Base-by-base conservation (phyloP, 2,329 filamentous ascomycete species). In the Botrytis aclada region DNA sequence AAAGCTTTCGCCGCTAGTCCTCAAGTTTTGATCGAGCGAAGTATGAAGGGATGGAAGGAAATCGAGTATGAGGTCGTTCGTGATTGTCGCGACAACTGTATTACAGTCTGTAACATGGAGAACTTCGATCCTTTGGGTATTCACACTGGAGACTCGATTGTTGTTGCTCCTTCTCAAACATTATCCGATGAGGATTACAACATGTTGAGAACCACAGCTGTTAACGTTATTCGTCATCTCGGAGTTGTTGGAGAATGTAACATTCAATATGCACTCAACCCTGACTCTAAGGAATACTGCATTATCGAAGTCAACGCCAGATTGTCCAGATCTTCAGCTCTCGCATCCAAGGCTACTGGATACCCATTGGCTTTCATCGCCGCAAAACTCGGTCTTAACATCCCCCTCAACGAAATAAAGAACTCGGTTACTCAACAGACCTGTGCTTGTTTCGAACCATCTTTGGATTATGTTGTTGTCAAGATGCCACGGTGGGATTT, bases 401-500 rank as follows among this genome's bases (percentile, higher is more conserved):
- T 98, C 85, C 97, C 91, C 79, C 88, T 99, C 37, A 96, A 96
- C 58, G 95, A 98, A 84, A 89, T 99, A 39, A 96, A 96, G 78
- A 99, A 99, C 80, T 95, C 96, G 73, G 96, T 99, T 73, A 99
- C 96, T 74, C 97, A 97, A 87, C 98, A 96, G 18, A 99, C 96
- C 32, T 98, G 96, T 16, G 96, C 96, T 81, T 98, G 98, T 88
- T 99, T 99, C 82, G 96, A 99, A 84, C 96, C 96, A 69, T 97
- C 93, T 75, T 86, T 99, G 77, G 96, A 99, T 81, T 99, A 99
- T 83, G 94, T 99, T 77, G 96, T 99, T 77, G 97, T 94, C 78
- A 99, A 99, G 87, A 98, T 99, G 79, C 96, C 96, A 79, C 91
- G 96, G 80, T 99, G 96, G 96, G 96, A 99, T 87, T 84, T 99